Evolutionary conservation across 306 rosid genomes (phyloP), one percentile per base, ranked within the genome.

Genomic region (Trichosanthes truncata): DNA sequence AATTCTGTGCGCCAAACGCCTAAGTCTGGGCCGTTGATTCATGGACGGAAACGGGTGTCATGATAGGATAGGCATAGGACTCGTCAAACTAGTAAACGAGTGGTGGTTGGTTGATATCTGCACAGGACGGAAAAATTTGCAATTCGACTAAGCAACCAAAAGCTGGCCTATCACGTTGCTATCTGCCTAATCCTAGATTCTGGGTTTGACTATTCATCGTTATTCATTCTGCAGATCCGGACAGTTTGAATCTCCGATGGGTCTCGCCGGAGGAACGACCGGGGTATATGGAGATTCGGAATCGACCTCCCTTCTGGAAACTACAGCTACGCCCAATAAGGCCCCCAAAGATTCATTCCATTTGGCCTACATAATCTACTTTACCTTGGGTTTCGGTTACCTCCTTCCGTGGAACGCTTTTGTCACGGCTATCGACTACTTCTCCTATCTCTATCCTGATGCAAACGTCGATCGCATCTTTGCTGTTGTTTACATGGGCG

Each of bases 341-440:
- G 38, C 79, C 69, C 96, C 97, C 0, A 35, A 84, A 72, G 98
- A 94, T 83, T 77, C 84, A 4, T 86, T 80, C 79, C 86, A 91
- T 33, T 79, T 94, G 0, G 89, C 92, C 9, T 94, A 94, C 85
- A 84, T 91, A 43, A 85, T 89, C 83, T 87, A 92, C 90, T 94
- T 92, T 87, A 81, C 81, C 3, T 80, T 94, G 0, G 97, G 98
- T 6, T 15, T 87, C 15, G 97, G 98, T 25, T 94, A 84, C 80
- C 95, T 93, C 21, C 93, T 94, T 38, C 98, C 98, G 0, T 94
- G 98, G 98, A 94, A 92, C 83, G 93, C 91, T 17, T 94, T 94
- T 90, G 85, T 92, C 85, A 94, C 97, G 7, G 98, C 95, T 82
- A 86, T 94, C 49, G 97, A 94, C 76, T 92, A 92, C 86, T 92